Percentiles rank a stretch among this genome's conserved stretches.
These are phyloP conservation scores for Trametes pubescens DNA, from an alignment of 1,284 basidiomycete genomes.

Conservation along the genomic window DNA sequence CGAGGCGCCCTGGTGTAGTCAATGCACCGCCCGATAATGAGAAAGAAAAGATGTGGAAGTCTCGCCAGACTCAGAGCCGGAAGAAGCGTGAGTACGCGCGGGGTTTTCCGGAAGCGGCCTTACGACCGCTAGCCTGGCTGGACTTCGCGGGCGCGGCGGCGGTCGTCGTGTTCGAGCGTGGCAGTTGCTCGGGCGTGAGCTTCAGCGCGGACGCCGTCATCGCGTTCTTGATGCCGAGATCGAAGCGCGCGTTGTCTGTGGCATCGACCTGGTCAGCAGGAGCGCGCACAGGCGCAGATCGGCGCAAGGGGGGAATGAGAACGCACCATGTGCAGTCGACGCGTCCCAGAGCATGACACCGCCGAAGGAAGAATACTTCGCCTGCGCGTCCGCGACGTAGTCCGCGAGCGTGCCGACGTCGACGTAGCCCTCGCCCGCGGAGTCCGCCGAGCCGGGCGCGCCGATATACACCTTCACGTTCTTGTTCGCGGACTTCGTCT, in stretches of 20 bases:
- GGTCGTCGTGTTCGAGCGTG: slow-evolving; percentile 17
- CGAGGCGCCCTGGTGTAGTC: slow-evolving; percentile 1
- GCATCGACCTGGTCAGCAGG: slow-evolving; percentile 2
- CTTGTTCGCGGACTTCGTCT: slow-evolving; percentile 58
- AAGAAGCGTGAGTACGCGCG: slow-evolving; percentile 36
- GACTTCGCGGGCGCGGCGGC: slow-evolving; percentile 6
- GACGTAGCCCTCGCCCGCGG: slow-evolving; percentile 61
- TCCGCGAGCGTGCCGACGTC: slow-evolving; percentile 51
- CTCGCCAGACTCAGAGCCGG: slow-evolving; percentile 20
- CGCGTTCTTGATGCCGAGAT: slow-evolving; percentile 40
- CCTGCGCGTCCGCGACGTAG: slow-evolving; percentile 52
- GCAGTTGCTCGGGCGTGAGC: slow-evolving; percentile 22
- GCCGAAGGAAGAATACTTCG: slow-evolving; percentile 65
- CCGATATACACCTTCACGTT: slow-evolving; percentile 69
- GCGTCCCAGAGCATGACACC: slow-evolving; percentile 65
- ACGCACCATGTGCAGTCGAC: slow-evolving; percentile 41
- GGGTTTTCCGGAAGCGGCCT: slow-evolving; percentile 12
- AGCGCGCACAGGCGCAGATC: background rate
- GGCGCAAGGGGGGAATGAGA: background rate
- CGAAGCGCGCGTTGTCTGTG: slow-evolving; percentile 41
- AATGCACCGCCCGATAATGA: background rate
- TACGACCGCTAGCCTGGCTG: slow-evolving; percentile 8
- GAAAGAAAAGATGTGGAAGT: background rate
- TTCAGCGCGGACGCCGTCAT: slow-evolving; percentile 34
- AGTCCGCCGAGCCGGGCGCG: slow-evolving; percentile 57